Percentiles rank a stretch among this genome's conserved stretches.
Evolutionary conservation across 1,284 basidiomycete genomes (phyloP).

Genomic region (Apiotrichum mycotoxinovorans): DNA sequence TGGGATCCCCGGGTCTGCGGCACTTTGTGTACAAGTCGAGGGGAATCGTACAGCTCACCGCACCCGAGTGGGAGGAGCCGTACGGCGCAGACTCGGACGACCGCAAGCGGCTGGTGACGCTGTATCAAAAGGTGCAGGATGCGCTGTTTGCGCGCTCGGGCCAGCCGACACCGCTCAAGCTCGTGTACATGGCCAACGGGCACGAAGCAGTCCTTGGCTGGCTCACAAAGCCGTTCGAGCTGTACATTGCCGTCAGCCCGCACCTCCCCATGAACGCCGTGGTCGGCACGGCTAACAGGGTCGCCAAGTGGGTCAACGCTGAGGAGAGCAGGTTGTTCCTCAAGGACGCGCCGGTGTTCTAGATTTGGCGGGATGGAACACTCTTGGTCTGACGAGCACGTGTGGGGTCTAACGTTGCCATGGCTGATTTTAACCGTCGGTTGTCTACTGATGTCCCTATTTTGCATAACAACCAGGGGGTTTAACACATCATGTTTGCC

Average conservation of each 20-base stretch:
- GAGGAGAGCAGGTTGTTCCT: slow-evolving; percentile 80
- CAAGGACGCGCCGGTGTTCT: slow-evolving; percentile 82
- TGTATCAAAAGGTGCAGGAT: slow-evolving; percentile 81
- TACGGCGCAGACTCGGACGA: slow-evolving; percentile 58
- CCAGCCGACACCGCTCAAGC: slow-evolving; percentile 65
- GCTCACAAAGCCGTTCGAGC: slow-evolving; percentile 85
- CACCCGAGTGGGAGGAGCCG: slow-evolving; percentile 74
- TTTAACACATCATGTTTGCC: too few relatives aligned
- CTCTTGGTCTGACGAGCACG: too few relatives aligned
- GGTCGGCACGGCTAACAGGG: slow-evolving; percentile 79
- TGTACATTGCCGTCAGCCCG: slow-evolving; percentile 81
- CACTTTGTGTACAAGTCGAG: slow-evolving; percentile 95
- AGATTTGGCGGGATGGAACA: background rate
- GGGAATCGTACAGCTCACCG: slow-evolving; percentile 79
- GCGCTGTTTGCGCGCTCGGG: slow-evolving; percentile 79
- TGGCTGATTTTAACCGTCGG: background rate
- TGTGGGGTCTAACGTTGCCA: background rate
- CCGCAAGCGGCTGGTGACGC: slow-evolving; percentile 58
- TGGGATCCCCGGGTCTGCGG: slow-evolving; percentile 79
- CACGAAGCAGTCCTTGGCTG: slow-evolving; percentile 77
- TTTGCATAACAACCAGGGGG: too few relatives aligned
- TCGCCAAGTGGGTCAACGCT: slow-evolving; percentile 83
- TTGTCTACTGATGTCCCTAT: too few relatives aligned
- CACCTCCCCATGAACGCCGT: slow-evolving; percentile 78
- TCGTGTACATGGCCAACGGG: slow-evolving; percentile 78